Evolutionary conservation across 2,329 filamentous ascomycete species (phyloP).

Genomic region (Aspergillus hiratsukae): DNA sequence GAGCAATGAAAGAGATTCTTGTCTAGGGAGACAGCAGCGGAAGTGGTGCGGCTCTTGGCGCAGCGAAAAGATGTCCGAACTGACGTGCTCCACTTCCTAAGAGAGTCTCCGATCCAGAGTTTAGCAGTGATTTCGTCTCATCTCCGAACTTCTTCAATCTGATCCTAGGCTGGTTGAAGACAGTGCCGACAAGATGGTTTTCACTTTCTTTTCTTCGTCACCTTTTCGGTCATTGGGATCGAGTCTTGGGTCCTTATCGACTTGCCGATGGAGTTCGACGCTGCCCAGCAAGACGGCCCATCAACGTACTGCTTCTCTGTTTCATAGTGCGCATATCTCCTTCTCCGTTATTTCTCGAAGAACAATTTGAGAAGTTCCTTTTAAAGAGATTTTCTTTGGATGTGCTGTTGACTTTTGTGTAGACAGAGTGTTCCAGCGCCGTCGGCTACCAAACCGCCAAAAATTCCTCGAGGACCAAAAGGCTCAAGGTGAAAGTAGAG

Average conservation of each 20-base stretch:
- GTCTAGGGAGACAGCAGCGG: constrained; percentile 12
- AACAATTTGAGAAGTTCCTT: not conserved
- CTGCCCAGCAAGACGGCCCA: constrained; percentile 24
- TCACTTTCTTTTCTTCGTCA: constrained; percentile 24
- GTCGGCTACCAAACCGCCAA: constrained; percentile 27
- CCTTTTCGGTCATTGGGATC: constrained; percentile 23
- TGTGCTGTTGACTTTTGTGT: constrained; percentile 9
- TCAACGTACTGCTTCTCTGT: constrained; percentile 15
- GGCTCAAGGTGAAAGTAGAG: constrained; percentile 32
- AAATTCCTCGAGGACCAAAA: constrained; percentile 35
- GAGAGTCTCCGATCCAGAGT: not conserved
- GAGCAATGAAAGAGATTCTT: not conserved
- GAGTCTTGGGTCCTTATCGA: constrained; percentile 16
- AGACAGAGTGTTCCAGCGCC: constrained; percentile 19
- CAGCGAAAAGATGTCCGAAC: constrained; percentile 24
- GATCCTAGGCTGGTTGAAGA: not conserved
- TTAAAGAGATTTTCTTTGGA: not conserved
- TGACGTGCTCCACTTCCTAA: constrained; percentile 10
- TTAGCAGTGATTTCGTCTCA: not conserved
- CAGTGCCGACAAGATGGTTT: constrained; percentile 21
- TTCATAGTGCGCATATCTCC: not conserved
- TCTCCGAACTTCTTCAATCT: not conserved
- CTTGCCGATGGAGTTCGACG: constrained; percentile 34
- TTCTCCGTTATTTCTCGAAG: not conserved
- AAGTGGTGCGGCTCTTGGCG: constrained; percentile 27